Evolutionary conservation across 192 early-diverging fungal species (phyloP).

Genomic region (Gaertneriomyces semiglobifer): DNA sequence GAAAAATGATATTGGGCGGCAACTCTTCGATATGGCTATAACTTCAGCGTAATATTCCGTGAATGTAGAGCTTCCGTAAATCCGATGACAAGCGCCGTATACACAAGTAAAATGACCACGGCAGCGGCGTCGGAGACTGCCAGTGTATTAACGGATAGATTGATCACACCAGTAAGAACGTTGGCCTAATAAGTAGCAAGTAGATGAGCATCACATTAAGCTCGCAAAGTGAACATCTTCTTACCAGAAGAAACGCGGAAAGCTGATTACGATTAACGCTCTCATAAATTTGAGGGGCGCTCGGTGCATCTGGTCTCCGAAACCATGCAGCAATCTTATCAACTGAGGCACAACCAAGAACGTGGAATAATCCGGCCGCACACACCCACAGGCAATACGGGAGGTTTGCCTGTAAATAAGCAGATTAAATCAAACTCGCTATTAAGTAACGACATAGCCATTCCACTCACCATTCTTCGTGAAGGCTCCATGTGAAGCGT

Average conservation of each 20-base stretch:
- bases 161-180: slow-evolving; percentile 79
- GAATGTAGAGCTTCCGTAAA: slow-evolving; percentile 17
- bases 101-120: slow-evolving; percentile 16
- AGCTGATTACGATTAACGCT: slow-evolving; percentile 80
- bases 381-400: slow-evolving; percentile 78
- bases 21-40: background rate
- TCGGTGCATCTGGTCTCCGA: background rate
- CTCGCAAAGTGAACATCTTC: slow-evolving; percentile 12
- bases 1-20: too few species aligned
- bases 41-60: slow-evolving; percentile 28
- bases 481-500: slow-evolving; percentile 59
- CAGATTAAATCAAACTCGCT: background rate
- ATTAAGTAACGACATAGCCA: background rate
- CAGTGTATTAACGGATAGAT: slow-evolving; percentile 77
- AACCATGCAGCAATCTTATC: slow-evolving; percentile 35
- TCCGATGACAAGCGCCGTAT: slow-evolving; percentile 26
- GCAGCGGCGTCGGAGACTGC: slow-evolving; percentile 39
- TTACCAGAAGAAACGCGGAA: slow-evolving; percentile 74
- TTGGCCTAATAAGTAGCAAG: slow-evolving; percentile 61
- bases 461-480: slow-evolving; percentile 45
- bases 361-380: slow-evolving; percentile 62
- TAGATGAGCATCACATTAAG: slow-evolving; percentile 13
- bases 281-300: slow-evolving; percentile 53
- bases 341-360: slow-evolving; percentile 60
- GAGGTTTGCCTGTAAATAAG: slow-evolving; percentile 48